Evolutionary conservation across 108 stramenopile species (phyloP), one percentile per base, ranked within the genome.

Genomic region (Skeletonema potamos): DNA sequence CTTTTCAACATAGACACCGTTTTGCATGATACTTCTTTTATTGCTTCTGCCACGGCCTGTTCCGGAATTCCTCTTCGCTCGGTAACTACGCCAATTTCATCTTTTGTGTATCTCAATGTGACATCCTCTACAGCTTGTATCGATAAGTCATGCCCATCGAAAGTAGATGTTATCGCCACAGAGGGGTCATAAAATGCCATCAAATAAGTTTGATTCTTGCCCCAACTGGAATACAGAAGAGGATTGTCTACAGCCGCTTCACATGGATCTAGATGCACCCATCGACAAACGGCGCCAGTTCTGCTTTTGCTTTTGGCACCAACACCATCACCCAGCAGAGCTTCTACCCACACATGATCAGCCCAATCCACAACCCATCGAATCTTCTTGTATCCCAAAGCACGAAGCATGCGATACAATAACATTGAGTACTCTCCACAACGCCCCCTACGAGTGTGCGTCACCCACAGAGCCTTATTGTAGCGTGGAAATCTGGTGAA

Each of bases 331-430:
- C 64, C 68, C 18, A 82, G 17, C 48, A 62, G 41, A 13, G 81
- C 62, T 62, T 89, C 88, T 7, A 78, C 85, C 88, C 88, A 89
- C 15, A 89, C 85, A 67, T 89, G 88, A 75, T 89, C 88, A 11
- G 83, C 74, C 88, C 88, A 89, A 73, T 89, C 88, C 11, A 89
- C 85, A 18, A 86, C 77, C 88, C 88, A 89, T 67, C 88, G 68
- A 24, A 75, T 55, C 59, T 62, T 60, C 12, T 85, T 67, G 48
- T 82, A 82, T 6, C 84, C 84, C 20, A 85, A 41, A 0, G 81
- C 71, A 34, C 85, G 83, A 6, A 89, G 54, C 36, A 89, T 76
- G 24, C 85, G 81, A 46, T 76, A 89, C 22, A 89, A 56, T 41
- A 89, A 59, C 78, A 89, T 82, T 20, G 73, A 79, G 44, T 89